Base-by-base conservation (phyloP, 2,329 filamentous ascomycete genomes). In the Epichloe festucae region DNA sequence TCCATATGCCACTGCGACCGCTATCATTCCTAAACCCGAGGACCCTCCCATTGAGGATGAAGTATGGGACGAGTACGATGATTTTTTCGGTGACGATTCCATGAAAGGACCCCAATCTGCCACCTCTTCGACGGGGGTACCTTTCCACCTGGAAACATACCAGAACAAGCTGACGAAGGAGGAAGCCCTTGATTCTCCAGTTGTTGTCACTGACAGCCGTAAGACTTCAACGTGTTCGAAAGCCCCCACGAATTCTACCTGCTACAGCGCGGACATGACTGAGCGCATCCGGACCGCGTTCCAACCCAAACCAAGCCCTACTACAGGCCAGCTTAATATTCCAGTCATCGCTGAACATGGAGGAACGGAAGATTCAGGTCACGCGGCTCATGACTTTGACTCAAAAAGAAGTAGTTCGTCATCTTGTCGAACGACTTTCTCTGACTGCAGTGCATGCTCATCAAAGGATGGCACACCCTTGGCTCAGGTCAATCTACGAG, bases 61-160 rank as follows among this genome's bases (percentile, higher is more conserved):
- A 62, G 78, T 95, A 2, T 97, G 91, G 91, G 84, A 90, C 49
- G 91, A 95, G 67, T 96, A 94, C 62, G 84, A 97, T 57, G 91
- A 96, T 59, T 71, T 96, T 12, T 78, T 96, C 50, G 86, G 87
- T 49, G 83, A 87, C 11, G 75, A 74, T 10, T 63, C 64, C 1
- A 53, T 61, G 35, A 70, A 71, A 55, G 67, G 67, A 1, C 73
- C 74, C 2, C 67, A 69, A 1, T 81, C 79, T 1, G 70, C 75
- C 5, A 76, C 74, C 1, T 81, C 78, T 0, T 82, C 81, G 0
- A 71, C 73, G 27, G 77, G 76, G 0, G 63, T 73, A 51, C 74
- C 81, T 21, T 78, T 82, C 60, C 73, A 78, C 55, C 71, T 79
- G 12, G 76, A 81, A 57, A 69, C 64, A 2, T 75, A 75, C 47